Base-by-base conservation (phyloP, 768 basidiomycete genomes). In the Neoboletus subvelutipes region DNA sequence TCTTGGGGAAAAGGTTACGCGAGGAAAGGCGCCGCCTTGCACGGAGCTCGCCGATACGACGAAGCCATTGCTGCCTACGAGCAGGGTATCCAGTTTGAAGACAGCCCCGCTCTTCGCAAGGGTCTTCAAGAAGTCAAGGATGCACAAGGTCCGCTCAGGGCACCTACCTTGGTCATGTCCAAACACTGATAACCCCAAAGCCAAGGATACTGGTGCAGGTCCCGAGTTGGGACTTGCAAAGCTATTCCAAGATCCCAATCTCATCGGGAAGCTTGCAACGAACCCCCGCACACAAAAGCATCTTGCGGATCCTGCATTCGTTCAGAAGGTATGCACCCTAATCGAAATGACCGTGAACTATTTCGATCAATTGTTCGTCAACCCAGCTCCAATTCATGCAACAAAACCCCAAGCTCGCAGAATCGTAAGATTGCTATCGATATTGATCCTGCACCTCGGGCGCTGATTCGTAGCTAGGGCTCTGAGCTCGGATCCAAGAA, bases 21-120 rank as follows among this genome's bases (percentile, higher is more conserved):
- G 17, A 83, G 95, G 55, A 94, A 94, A 69, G 95, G 95, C 45
- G 94, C 95, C 48, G 95, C 95, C 28, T 75, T 97, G 57, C 95
- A 97, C 66, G 95, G 95, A 33, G 78, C 83, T 36, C 79, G 80
- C 56, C 78, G 80, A 69, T 96, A 83, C 65, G 88, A 86, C 56
- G 92, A 94, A 17, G 94, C 94, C 8, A 88, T 96, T 62, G 78
- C 81, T 54, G 85, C 88, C 9, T 96, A 96, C 73, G 86, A 95
- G 66, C 75, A 76, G 28, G 95, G 94, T 20, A 77, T 97, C 41
- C 83, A 88, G 66, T 71, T 87, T 50, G 95, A 96, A 71, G 89
- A 90, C 64, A 90, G 84, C 64, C 85, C 91, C 20, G 85, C 87
- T 10, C 78, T 94, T 50, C 82, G 84, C 67, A 95, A 94, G 70